Percentiles rank a stretch among this genome's conserved stretches.
These are phyloP conservation scores for Hypomyces rosellus DNA, from an alignment of 2,329 filamentous ascomycete genomes.

Conservation along the genomic window DNA sequence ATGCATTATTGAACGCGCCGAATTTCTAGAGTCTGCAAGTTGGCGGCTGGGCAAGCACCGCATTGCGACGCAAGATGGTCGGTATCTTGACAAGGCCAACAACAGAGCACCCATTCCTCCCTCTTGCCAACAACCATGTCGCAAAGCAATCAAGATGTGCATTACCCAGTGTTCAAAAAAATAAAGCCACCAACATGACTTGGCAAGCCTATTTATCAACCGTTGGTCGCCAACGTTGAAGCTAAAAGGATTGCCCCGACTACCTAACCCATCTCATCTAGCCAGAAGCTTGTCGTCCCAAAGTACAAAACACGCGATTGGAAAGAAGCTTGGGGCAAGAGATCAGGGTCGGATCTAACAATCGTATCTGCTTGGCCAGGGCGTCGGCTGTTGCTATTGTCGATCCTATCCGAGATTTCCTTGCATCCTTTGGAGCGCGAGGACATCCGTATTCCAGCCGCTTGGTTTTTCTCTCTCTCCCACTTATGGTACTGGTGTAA, in stretches of 20 bases:
- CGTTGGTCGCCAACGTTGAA: neutral
- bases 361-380: conserved; percentile 6
- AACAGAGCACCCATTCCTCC: too few relatives aligned
- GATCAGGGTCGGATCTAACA: conserved; percentile 6
- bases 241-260: neutral
- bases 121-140: too few relatives aligned
- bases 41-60: too few relatives aligned
- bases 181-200: too few relatives aligned
- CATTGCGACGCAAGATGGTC: too few relatives aligned
- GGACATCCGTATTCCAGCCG: neutral
- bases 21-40: too few relatives aligned
- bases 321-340: conserved; percentile 6
- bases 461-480: too few relatives aligned
- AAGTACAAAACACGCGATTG: neutral
- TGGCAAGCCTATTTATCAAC: neutral
- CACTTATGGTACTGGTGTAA: neutral
- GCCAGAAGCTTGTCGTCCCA: neutral
- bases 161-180: too few relatives aligned
- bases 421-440: neutral
- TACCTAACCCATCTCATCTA: conserved; percentile 1
- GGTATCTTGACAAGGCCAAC: too few relatives aligned
- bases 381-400: conserved; percentile 11
- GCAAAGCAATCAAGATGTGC: too few relatives aligned
- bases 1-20: neutral
- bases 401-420: conserved; percentile 5